These are phyloP conservation scores for Coelastrella sp. DNA, from an alignment of 139 green algal genomes.

Conservation along the genomic window DNA sequence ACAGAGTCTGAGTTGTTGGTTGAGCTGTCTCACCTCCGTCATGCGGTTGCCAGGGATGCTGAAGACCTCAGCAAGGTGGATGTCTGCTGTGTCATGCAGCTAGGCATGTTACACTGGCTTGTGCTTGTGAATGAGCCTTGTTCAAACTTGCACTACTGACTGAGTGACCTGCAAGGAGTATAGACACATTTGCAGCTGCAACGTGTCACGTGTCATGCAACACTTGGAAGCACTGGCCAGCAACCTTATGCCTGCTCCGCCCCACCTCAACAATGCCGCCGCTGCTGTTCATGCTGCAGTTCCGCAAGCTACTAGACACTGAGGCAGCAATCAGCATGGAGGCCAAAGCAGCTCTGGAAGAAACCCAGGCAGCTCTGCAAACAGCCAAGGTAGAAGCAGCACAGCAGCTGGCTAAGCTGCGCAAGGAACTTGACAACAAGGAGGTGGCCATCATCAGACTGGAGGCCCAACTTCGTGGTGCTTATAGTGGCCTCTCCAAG, in stretches of 20 bases:
- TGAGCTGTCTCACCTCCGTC: conserved; percentile 65
- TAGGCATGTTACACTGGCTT: too few relatives aligned
- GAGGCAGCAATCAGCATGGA: conserved; percentile 39
- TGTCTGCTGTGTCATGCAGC: background rate
- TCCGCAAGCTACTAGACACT: conserved; percentile 36
- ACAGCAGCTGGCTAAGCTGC: conserved; percentile 49
- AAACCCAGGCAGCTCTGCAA: conserved; percentile 2
- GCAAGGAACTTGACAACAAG: conserved; percentile 40
- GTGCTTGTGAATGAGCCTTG: too few relatives aligned
- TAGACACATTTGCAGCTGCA: too few relatives aligned
- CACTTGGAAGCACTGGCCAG: too few relatives aligned
- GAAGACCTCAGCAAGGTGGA: conserved; percentile 62
- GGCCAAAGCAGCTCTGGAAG: conserved; percentile 53
- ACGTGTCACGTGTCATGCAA: too few relatives aligned
- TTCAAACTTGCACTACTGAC: too few relatives aligned
- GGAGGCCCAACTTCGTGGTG: conserved; percentile 8
- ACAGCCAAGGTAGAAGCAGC: background rate
- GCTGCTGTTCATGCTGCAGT: too few relatives aligned
- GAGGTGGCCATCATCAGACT: conserved; percentile 17
- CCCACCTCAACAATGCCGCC: too few relatives aligned
- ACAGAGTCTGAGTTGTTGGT: conserved; percentile 57
- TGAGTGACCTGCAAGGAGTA: too few relatives aligned
- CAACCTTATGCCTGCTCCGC: too few relatives aligned
- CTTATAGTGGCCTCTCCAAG: conserved; percentile 24
- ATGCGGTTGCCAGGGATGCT: conserved; percentile 57